Evolutionary conservation across 306 rosid genomes (phyloP), one percentile per base, ranked within the genome.

Genomic region (Gynostemma pentaphyllum): DNA sequence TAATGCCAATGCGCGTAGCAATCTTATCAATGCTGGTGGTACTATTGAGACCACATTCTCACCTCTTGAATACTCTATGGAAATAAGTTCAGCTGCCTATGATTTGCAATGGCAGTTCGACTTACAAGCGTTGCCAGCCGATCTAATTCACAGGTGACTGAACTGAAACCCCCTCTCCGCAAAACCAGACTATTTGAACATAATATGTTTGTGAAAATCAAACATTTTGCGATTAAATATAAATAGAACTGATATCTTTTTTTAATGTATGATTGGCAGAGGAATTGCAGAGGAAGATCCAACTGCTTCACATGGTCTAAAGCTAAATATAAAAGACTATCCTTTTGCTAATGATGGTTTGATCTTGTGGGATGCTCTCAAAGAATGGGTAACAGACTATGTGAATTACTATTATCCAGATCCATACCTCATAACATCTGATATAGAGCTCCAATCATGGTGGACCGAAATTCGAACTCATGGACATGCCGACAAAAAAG

Each of bases 281-380:
- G 78, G 81, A 44, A 72, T 77, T 78, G 78, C 78, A 19, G 72
- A 68, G 12, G 78, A 73, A 72, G 81, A 77, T 59, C 72, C 81
- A 23, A 57, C 15, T 13, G 70, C 75, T 11, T 66, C 72, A 51
- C 81, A 69, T 66, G 81, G 78, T 32, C 16, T 77, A 63, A 77
- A 57, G 71, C 74, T 77, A 9, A 24, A 74, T 30, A 65, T 77
- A 5, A 69, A 77, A 61, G 81, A 77, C 67, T 77, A 77, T 46
- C 44, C 44, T 39, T 39, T 7, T 7, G 44, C 44, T 4, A 39
- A 39, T 39, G 44, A 39, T 10, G 44, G 81, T n/a, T 69, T 77
- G 1, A 24, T 64, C 13, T 60, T 77, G 4, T 77, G 81, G 81
- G 78, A 69, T 41, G 2, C n/a, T 45, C 70, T 77, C 16, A 64